Conservation (phyloP, 306 rosid genomes). For the Coriaria nepalensis region DNA sequence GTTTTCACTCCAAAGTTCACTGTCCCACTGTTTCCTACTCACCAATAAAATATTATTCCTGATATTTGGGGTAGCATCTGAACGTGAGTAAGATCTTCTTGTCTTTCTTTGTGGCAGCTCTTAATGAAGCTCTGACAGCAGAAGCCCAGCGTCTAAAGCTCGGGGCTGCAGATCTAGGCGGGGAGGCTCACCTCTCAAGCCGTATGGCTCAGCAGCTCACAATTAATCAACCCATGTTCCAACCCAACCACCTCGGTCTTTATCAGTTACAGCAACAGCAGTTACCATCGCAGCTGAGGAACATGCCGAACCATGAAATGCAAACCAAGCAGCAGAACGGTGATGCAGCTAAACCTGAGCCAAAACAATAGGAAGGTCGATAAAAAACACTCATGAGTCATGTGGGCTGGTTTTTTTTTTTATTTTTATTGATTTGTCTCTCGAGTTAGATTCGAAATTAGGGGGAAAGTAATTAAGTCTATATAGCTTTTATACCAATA, state of each 20-base stretch:
- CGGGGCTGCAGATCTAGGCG: slow-evolving; percentile 5
- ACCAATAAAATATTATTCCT: not conserved
- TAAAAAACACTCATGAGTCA: not conserved
- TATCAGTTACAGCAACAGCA: not conserved
- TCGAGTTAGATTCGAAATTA: too few species aligned
- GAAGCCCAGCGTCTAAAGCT: slow-evolving; percentile 8
- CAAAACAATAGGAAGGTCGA: not conserved
- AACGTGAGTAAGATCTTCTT: not conserved
- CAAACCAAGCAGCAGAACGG: not conserved
- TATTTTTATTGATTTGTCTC: not conserved
- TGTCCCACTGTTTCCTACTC: too few species aligned
- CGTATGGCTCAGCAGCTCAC: slow-evolving; percentile 11
- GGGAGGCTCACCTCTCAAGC: slow-evolving; percentile 8
- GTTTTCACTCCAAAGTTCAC: too few species aligned
- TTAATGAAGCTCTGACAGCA: slow-evolving; percentile 52
- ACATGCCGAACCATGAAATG: too few species aligned
- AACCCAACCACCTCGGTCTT: not conserved
- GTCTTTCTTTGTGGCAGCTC: slow-evolving; percentile 33
- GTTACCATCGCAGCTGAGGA: too few species aligned
- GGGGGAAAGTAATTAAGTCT: too few species aligned
- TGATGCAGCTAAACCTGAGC: slow-evolving; percentile 5
- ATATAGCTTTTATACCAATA: too few species aligned
- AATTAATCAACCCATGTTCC: slow-evolving; percentile 2
- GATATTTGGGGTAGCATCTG: slow-evolving; percentile 6
- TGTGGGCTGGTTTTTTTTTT: not conserved